Evolutionary conservation across 2,329 filamentous ascomycete species (phyloP).

Genomic region (Gnomoniopsis sp.): DNA sequence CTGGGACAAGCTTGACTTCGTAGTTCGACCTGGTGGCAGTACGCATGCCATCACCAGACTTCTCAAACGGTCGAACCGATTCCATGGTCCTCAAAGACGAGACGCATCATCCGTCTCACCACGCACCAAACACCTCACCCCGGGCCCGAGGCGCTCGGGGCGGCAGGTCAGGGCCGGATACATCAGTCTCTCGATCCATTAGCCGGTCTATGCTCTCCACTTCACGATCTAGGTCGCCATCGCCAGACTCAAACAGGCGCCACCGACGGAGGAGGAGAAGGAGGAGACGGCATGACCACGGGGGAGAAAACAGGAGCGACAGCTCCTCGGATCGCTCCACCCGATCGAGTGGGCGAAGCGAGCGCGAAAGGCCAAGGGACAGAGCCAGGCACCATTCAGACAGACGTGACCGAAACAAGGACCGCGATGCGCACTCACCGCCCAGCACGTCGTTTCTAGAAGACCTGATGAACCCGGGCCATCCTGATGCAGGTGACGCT

Average conservation of each 20-base stretch:
- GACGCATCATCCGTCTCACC: background rate
- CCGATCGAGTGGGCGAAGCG: background rate
- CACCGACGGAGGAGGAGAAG: background rate
- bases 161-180: background rate
- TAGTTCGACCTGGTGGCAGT: background rate
- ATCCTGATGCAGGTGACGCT: background rate
- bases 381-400: background rate
- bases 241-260: background rate
- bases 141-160: background rate
- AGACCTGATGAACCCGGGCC: background rate
- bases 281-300: background rate
- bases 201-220: background rate
- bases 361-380: background rate
- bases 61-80: background rate
- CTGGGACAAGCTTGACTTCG: background rate
- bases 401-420: background rate
- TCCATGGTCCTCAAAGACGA: background rate
- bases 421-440: background rate
- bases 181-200: background rate
- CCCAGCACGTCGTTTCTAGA: background rate
- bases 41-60: background rate
- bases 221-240: background rate
- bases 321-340: background rate
- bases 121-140: background rate
- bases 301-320: background rate